Percentiles rank a stretch among this genome's conserved stretches.
These are phyloP conservation scores for Asterophora parasitica DNA, from an alignment of 768 basidiomycete species.

Conservation along the genomic window DNA sequence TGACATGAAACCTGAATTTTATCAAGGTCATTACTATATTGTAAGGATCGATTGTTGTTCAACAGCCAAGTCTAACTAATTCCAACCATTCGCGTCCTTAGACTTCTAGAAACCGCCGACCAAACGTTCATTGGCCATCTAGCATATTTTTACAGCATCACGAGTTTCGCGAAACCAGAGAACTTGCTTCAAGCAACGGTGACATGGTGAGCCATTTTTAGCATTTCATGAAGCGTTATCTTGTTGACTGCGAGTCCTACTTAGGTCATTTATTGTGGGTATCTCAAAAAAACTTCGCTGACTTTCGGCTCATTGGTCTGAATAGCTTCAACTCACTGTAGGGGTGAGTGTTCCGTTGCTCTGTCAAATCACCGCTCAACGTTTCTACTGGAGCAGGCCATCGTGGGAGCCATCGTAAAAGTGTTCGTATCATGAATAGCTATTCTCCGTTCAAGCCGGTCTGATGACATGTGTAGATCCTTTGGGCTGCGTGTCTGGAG, in stretches of 20 bases:
- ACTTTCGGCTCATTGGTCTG: conserved; percentile 1
- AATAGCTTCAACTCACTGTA: conserved; percentile 41
- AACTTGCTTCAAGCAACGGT: conserved; percentile 33
- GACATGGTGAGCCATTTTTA: conserved; percentile 37
- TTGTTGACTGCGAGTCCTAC: not conserved
- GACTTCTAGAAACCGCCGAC: conserved; percentile 49
- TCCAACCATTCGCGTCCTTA: conserved; percentile 15
- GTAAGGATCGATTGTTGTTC: conserved; percentile 19
- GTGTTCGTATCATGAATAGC: conserved; percentile 20
- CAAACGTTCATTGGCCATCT: conserved; percentile 53
- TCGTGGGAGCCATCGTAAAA: conserved; percentile 59
- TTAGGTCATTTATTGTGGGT: conserved; percentile 52
- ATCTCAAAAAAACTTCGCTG: not conserved
- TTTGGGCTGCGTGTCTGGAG: conserved; percentile 62
- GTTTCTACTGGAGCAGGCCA: conserved; percentile 30
- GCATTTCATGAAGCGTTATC: not conserved
- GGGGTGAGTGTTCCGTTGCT: conserved; percentile 30
- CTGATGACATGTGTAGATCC: conserved; percentile 30
- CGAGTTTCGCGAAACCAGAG: conserved; percentile 33
- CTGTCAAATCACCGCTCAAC: not conserved
- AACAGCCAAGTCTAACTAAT: not conserved
- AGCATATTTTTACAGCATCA: conserved; percentile 52
- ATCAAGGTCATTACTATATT: conserved; percentile 36
- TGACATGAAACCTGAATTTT: not conserved
- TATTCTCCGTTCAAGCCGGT: not conserved